phyloP scores from a whole-genome alignment of 176 grass and related monocot species.

The Musa troglodytarum region DNA sequence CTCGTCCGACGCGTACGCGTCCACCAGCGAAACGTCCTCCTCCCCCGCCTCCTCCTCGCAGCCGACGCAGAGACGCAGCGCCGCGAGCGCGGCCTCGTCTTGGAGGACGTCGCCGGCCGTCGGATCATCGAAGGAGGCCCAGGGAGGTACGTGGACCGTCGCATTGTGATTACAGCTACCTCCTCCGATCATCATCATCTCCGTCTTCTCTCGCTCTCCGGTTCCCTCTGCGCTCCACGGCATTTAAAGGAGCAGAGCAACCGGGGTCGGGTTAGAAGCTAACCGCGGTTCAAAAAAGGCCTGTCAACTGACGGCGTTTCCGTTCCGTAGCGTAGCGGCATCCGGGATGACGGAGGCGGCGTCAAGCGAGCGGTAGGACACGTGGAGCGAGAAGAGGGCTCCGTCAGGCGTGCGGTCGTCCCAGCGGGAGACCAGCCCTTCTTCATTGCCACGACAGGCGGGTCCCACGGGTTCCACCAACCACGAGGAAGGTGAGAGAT shows the following conservation, averaged over 20 bases:
- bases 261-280: neutral
- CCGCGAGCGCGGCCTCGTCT: neutral
- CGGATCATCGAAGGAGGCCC: neutral
- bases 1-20: conserved; percentile 51
- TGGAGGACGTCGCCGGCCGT: neutral
- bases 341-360: neutral
- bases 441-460: neutral
- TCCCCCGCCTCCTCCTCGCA: neutral
- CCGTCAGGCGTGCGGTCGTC: too few species aligned
- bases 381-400: neutral
- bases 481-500: neutral
- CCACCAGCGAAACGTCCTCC: neutral
- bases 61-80: neutral
- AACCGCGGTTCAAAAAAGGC: neutral
- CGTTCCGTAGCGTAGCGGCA: neutral
- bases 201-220: neutral
- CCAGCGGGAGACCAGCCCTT: neutral
- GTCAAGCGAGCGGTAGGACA: neutral
- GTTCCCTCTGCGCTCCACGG: neutral
- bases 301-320: neutral
- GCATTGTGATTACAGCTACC: neutral
- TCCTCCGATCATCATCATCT: conserved; percentile 6
- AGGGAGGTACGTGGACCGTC: conserved; percentile 10
- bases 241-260: neutral
- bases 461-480: neutral